Percentiles rank a stretch among this genome's conserved stretches.
Conservation (phyloP, 1,284 basidiomycete species). For the Schizophyllum commune region DNA sequence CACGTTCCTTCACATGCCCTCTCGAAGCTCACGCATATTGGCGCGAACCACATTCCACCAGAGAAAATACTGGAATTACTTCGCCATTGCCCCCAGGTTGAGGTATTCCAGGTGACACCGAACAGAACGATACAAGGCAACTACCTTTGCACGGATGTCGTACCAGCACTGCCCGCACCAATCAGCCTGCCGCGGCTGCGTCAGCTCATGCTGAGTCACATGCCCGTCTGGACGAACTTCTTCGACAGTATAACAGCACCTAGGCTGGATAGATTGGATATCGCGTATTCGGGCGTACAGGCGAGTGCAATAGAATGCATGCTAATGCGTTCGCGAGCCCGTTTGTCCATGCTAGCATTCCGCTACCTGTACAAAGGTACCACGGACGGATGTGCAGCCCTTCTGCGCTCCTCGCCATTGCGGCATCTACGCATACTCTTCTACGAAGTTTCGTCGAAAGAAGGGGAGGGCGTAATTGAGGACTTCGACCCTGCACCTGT, state of each 20-base stretch:
- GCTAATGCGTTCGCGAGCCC: not conserved
- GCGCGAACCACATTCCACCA: not conserved
- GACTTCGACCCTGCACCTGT: no score
- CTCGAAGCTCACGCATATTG: not conserved
- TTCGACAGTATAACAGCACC: not conserved
- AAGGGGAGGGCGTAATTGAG: no score
- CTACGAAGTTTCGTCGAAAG: no score
- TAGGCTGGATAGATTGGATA: not conserved
- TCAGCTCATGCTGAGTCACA: not conserved
- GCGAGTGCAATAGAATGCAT: not conserved
- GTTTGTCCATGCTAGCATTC: not conserved
- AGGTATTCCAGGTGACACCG: not conserved
- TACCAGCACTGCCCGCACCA: not conserved
- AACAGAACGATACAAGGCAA: not conserved
- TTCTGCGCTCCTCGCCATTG: not conserved
- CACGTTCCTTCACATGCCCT: not conserved
- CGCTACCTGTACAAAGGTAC: not conserved
- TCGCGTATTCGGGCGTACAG: not conserved
- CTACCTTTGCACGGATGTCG: not conserved
- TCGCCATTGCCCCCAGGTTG: not conserved
- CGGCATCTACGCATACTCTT: no score
- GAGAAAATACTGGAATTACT: not conserved
- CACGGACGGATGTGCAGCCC: not conserved
- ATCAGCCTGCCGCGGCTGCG: not conserved
- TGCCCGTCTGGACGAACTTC: not conserved